A percentile compares a stretch with the other conserved stretches of the same genome.
These are phyloP conservation scores for Tephrocybe sp. DNA, from an alignment of 768 basidiomycete genomes.

Conservation along the genomic window DNA sequence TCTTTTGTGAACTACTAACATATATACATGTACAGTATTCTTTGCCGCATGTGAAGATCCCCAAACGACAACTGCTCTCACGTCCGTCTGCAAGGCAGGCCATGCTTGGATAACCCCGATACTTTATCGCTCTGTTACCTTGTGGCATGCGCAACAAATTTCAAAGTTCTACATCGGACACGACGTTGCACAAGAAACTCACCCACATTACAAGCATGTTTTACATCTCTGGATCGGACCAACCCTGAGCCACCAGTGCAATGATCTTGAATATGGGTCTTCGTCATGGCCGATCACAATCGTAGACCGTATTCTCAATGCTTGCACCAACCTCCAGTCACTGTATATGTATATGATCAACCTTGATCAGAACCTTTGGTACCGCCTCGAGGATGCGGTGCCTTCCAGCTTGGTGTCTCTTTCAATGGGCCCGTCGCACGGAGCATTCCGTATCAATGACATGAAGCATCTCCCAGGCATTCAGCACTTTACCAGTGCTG, in stretches of 20 bases:
- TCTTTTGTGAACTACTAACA: background rate
- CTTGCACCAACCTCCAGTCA: conserved; percentile 24
- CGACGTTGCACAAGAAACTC: conserved; percentile 18
- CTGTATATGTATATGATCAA: conserved; percentile 30
- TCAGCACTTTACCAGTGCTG: conserved; percentile 29
- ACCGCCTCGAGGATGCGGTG: conserved; percentile 27
- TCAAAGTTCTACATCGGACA: conserved; percentile 20
- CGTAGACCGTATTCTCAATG: conserved; percentile 30
- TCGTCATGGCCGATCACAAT: conserved; percentile 30
- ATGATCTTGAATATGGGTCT: conserved; percentile 30
- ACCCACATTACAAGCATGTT: conserved; percentile 21
- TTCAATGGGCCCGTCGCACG: conserved; percentile 35
- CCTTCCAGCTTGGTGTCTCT: conserved; percentile 30
- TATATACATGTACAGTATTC: conserved; percentile 14
- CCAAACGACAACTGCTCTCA: conserved; percentile 3
- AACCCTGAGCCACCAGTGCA: conserved; percentile 1
- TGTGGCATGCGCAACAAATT: conserved; percentile 20
- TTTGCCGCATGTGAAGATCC: conserved; percentile 14
- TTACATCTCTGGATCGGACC: conserved; percentile 32
- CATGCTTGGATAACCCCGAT: conserved; percentile 21
- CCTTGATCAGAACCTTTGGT: conserved; percentile 31
- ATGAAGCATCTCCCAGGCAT: conserved; percentile 25
- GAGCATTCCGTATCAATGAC: conserved; percentile 27
- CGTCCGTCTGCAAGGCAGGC: conserved; percentile 10
- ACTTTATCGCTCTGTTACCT: conserved; percentile 24